These are phyloP conservation scores for peach (Prunus persica) DNA, from an alignment of 306 rosid genomes.

Conservation along the genomic window Prunus_persica_NCBIv2 NC_034010.1:6430001-6430500, in stretches of 20 bases:
- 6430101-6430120: no score
- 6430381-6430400: no score
- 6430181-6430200: background rate
- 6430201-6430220: background rate
- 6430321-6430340: no score
- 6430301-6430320: background rate
- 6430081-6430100: no score
- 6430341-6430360: no score
- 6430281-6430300: slow-evolving; percentile 1
- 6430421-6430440: no score
- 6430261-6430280: slow-evolving; percentile 16
- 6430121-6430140: background rate
- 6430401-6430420: no score
- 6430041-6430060: background rate
- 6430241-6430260: background rate
- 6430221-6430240: background rate
- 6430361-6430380: no score
- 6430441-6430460: no score
- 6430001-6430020: background rate
- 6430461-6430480: no score
- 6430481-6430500: no score
- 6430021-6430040: background rate
- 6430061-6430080: no score
- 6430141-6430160: background rate
- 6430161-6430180: background rate